Conservation (phyloP, 495 filamentous ascomycete genomes). For the Aspergillus cristatus region DNA sequence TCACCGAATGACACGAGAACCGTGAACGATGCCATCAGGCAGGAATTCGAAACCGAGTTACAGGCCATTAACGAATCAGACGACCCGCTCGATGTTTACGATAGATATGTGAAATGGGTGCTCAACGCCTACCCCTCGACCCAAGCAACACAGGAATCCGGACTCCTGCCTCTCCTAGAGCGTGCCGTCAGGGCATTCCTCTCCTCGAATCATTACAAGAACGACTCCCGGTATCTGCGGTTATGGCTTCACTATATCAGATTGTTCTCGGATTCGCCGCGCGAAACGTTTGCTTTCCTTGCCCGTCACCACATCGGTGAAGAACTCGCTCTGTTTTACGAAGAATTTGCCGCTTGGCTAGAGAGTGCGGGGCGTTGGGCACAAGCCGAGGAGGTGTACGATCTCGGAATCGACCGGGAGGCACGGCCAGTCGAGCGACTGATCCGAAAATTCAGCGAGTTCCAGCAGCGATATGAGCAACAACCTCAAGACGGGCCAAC, state of each 20-base stretch:
- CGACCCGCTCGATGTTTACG: conserved; percentile 91
- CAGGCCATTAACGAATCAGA: conserved; percentile 72
- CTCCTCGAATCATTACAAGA: conserved; percentile 76
- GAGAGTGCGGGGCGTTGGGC: conserved; percentile 78
- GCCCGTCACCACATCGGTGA: conserved; percentile 84
- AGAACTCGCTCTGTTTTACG: conserved; percentile 85
- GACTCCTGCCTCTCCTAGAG: conserved; percentile 81
- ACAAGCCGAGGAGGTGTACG: conserved; percentile 90
- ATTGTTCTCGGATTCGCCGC: conserved; percentile 82
- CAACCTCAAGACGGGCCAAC: conserved; percentile 56
- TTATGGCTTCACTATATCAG: conserved; percentile 91
- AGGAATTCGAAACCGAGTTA: conserved; percentile 81
- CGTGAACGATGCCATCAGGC: conserved; percentile 65
- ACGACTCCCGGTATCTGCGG: conserved; percentile 86
- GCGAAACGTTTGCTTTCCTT: conserved; percentile 86
- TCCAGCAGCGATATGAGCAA: conserved; percentile 65
- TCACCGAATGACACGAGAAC: conserved; percentile 64
- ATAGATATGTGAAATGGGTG: conserved; percentile 95
- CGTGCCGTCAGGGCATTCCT: conserved; percentile 86
- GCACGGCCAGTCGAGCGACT: conserved; percentile 76
- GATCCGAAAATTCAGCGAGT: conserved; percentile 81
- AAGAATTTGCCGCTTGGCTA: conserved; percentile 90
- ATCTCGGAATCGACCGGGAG: conserved; percentile 76
- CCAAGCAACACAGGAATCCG: conserved; percentile 81
- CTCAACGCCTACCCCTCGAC: conserved; percentile 90